These are phyloP conservation scores for Mycogone perniciosa DNA, from an alignment of 2,329 filamentous ascomycete genomes.

Conservation along the genomic window DNA sequence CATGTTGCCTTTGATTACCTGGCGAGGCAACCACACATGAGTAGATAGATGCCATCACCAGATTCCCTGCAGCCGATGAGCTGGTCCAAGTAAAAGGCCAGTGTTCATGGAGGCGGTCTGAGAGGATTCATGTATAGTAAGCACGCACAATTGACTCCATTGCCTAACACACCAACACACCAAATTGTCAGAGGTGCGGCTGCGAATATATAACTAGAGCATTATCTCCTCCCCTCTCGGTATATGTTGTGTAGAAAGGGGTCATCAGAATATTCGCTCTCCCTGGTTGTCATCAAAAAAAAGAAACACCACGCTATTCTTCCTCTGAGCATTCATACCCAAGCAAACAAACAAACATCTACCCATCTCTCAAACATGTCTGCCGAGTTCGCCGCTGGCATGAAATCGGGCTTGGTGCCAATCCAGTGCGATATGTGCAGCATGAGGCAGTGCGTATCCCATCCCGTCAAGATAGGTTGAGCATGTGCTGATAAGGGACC, in stretches of 20 bases:
- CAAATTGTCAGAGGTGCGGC: not conserved
- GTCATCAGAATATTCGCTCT: not conserved
- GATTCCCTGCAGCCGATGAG: slow-evolving; percentile 10
- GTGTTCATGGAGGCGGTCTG: slow-evolving; percentile 9
- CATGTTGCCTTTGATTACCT: slow-evolving; percentile 9
- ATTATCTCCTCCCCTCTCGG: not conserved
- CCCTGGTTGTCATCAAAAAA: not conserved
- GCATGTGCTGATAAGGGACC: not conserved
- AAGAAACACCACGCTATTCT: not conserved
- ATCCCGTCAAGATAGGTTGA: not conserved
- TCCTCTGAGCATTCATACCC: not conserved
- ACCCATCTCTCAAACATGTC: slow-evolving; percentile 2
- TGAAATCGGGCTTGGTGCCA: slow-evolving; percentile 12
- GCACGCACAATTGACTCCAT: no score
- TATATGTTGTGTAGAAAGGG: not conserved
- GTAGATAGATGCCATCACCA: slow-evolving; percentile 4
- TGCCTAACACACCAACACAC: not conserved
- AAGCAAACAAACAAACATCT: not conserved
- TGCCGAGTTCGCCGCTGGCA: slow-evolving; percentile 11
- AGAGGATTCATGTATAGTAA: not conserved
- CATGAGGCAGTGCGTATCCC: slow-evolving; percentile 12
- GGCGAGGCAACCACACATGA: slow-evolving; percentile 10
- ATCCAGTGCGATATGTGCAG: slow-evolving; percentile 17
- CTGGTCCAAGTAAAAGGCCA: not conserved
- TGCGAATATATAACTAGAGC: not conserved